These are phyloP conservation scores for Parathielavia hyrcaniae DNA, from an alignment of 495 filamentous ascomycete genomes.

Conservation along the genomic window DNA sequence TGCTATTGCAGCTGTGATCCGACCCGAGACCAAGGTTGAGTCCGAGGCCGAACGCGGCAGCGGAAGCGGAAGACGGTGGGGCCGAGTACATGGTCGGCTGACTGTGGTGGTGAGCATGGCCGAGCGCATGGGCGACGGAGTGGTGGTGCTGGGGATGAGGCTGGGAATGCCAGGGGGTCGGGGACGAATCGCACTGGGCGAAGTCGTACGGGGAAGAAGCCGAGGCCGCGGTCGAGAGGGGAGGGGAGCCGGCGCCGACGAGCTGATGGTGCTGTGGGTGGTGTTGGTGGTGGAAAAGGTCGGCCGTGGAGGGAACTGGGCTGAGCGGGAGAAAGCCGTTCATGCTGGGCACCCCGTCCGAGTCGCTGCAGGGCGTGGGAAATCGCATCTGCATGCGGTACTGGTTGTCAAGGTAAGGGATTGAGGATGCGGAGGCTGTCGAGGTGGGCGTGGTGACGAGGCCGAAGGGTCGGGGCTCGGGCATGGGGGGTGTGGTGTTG, in stretches of 20 bases:
- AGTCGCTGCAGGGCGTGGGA: constrained; percentile 44
- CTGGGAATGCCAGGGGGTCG: constrained; percentile 7
- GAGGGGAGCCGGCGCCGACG: constrained; percentile 20
- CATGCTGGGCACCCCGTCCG: constrained; percentile 27
- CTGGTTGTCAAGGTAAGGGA: constrained; percentile 20
- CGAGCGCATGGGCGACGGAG: neutral
- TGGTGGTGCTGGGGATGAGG: neutral
- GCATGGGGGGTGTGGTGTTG: neutral
- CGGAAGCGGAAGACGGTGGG: neutral
- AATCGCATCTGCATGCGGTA: constrained; percentile 28
- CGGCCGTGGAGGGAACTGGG: constrained; percentile 22
- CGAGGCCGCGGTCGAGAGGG: constrained; percentile 2
- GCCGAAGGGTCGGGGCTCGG: neutral
- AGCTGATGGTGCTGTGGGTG: constrained; percentile 24
- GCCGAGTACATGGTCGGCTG: neutral
- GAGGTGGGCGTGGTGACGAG: constrained; percentile 6
- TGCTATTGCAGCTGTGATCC: neutral
- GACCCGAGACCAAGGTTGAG: neutral
- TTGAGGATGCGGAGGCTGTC: constrained; percentile 19
- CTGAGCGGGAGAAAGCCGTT: constrained; percentile 25
- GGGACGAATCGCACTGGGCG: neutral
- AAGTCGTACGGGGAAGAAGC: constrained; percentile 9
- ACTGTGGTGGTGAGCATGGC: constrained; percentile 5
- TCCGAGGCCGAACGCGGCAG: neutral
- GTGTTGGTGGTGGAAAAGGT: constrained; percentile 20